Percentiles rank a stretch among this genome's conserved stretches.
Conservation (phyloP, 805 yeast genomes). For the Danielia reshetovae region DNA sequence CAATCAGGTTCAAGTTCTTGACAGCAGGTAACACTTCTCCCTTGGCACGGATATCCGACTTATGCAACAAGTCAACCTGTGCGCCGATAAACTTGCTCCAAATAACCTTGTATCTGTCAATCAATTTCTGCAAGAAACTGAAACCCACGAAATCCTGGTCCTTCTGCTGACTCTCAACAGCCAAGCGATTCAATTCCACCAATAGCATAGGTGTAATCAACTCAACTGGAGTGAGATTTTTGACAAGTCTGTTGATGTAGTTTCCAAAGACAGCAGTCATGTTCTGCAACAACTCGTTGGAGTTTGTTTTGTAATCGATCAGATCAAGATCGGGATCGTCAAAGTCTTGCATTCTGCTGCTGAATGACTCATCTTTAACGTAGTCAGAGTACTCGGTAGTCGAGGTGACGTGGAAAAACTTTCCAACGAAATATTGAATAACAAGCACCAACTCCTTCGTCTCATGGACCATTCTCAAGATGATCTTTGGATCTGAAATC, state of each 20-base stretch:
- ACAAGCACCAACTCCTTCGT: constrained; percentile 31
- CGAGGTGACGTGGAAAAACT: constrained; percentile 38
- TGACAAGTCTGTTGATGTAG: constrained; percentile 32
- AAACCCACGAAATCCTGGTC: constrained; percentile 61
- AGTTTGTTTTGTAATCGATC: constrained; percentile 40
- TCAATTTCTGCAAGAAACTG: constrained; percentile 46
- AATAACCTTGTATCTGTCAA: constrained; percentile 45
- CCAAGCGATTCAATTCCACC: constrained; percentile 24
- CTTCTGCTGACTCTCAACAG: constrained; percentile 34
- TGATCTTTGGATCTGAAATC: constrained; percentile 29
- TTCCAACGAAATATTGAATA: constrained; percentile 38
- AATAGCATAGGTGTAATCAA: constrained; percentile 32
- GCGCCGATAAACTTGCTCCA: constrained; percentile 60
- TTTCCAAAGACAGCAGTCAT: constrained; percentile 47
- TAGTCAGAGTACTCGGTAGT: constrained; percentile 28
- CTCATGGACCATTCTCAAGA: constrained; percentile 34
- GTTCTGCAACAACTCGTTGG: constrained; percentile 43
- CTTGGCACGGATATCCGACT: constrained; percentile 33
- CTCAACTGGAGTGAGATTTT: constrained; percentile 34
- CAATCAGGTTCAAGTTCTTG: constrained; percentile 29
- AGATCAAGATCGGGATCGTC: constrained; percentile 25
- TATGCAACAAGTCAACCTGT: constrained; percentile 43
- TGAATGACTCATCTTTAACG: constrained; percentile 24
- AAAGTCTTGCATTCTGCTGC: constrained; percentile 26
- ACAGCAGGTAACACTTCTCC: constrained; percentile 34